These are phyloP conservation scores for Musa troglodytarum DNA, from an alignment of 176 grass and related monocot genomes.

Conservation along the genomic window DNA sequence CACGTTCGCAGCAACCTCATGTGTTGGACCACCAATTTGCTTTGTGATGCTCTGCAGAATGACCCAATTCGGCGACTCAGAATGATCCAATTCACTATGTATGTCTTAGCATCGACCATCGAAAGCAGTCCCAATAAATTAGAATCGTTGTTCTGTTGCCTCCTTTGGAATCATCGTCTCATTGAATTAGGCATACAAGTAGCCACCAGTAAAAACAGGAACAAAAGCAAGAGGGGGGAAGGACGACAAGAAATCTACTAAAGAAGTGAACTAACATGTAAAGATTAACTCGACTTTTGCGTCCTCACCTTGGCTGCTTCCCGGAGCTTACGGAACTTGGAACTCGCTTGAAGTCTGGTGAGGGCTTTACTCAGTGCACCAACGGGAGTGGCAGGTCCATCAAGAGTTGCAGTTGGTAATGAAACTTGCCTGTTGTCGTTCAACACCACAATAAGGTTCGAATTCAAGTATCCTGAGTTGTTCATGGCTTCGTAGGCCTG, in stretches of 20 bases:
- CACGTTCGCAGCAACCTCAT: constrained; percentile 64
- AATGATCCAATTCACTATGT: no score
- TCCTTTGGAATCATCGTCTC: no score
- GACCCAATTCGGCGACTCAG: not conserved
- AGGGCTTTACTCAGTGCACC: constrained; percentile 79
- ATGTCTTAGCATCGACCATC: no score
- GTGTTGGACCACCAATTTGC: constrained; percentile 57
- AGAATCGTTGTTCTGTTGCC: no score
- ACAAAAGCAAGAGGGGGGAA: not conserved
- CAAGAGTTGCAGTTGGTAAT: constrained; percentile 66
- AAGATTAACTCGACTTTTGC: not conserved
- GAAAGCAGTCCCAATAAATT: no score
- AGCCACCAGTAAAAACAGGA: not conserved
- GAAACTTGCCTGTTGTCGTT: constrained; percentile 22
- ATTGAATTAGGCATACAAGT: not conserved
- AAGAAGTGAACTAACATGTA: not conserved
- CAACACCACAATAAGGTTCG: constrained; percentile 78
- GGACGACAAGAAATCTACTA: not conserved
- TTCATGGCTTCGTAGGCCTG: constrained; percentile 50
- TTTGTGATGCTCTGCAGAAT: constrained; percentile 41
- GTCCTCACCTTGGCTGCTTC: constrained; percentile 56
- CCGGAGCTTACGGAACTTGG: constrained; percentile 54
- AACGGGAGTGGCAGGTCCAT: constrained; percentile 59
- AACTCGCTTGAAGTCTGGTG: constrained; percentile 73
- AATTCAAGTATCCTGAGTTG: constrained; percentile 65